These are phyloP conservation scores for Citrullus mucosospermus DNA, from an alignment of 306 rosid species.

Conservation along the genomic window DNA sequence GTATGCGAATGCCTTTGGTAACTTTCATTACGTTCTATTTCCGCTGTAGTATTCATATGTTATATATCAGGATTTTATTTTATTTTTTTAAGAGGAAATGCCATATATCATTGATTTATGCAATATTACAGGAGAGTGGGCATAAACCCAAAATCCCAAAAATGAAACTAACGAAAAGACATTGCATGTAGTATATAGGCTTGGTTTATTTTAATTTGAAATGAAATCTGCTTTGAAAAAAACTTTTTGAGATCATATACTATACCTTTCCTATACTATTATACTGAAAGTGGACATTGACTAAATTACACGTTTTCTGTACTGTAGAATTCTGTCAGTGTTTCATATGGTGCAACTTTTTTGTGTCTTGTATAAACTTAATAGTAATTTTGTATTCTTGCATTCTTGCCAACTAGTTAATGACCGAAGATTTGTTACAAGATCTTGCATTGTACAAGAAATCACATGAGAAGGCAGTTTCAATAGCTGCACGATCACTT, in stretches of 20 bases:
- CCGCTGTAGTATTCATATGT: neutral
- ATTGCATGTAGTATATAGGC: neutral
- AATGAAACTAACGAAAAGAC: neutral
- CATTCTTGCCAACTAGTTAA: slow-evolving; percentile 42
- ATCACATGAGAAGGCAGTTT: slow-evolving; percentile 83
- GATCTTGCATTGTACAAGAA: slow-evolving; percentile 92
- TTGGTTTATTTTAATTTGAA: neutral
- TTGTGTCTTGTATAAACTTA: neutral
- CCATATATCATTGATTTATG: neutral
- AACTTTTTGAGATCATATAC: neutral
- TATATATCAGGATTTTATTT: neutral
- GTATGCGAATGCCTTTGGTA: slow-evolving; percentile 92
- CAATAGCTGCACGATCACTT: slow-evolving; percentile 78
- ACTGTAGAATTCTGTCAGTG: neutral
- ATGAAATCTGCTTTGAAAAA: neutral
- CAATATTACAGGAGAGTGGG: neutral
- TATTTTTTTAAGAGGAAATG: neutral
- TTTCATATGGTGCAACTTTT: neutral
- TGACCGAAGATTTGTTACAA: slow-evolving; percentile 86
- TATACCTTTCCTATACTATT: neutral
- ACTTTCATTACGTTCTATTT: slow-evolving; percentile 11
- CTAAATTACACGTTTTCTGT: neutral
- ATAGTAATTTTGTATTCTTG: slow-evolving; percentile 16
- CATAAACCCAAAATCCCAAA: neutral
- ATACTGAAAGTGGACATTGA: neutral